Percentiles rank a stretch among this genome's conserved stretches.
Conservation (phyloP, 2,329 filamentous ascomycete species). For the Domatiomyces globalis region DNA sequence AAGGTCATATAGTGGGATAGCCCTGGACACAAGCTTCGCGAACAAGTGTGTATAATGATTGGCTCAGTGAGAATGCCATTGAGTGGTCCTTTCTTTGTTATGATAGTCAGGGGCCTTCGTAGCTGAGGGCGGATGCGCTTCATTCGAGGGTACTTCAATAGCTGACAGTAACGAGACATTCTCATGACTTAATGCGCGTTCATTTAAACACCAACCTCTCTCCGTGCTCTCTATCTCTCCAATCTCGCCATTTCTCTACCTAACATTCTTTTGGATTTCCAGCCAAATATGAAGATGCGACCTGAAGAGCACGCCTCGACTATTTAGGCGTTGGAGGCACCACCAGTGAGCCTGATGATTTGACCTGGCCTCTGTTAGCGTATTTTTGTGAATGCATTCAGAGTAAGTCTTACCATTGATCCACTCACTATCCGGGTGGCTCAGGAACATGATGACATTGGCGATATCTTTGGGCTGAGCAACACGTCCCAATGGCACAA, state of each 20-base stretch:
- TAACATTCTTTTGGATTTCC: background rate
- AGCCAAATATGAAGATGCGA: background rate
- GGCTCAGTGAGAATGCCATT: no score
- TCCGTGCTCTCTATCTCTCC: background rate
- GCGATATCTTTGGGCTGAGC: constrained; percentile 46
- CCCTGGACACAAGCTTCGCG: no score
- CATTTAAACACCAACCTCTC: background rate
- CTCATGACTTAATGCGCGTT: background rate
- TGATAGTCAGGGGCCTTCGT: no score
- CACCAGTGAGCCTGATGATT: constrained; percentile 16
- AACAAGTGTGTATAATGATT: no score
- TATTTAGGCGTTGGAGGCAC: constrained; percentile 12
- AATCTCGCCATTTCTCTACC: background rate
- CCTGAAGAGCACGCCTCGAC: background rate
- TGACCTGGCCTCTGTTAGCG: constrained; percentile 7
- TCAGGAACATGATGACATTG: constrained; percentile 42
- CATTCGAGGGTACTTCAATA: no score
- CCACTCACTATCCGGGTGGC: constrained; percentile 48
- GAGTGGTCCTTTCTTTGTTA: no score
- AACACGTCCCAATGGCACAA: constrained; percentile 47
- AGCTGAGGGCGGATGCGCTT: no score
- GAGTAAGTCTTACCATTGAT: constrained; percentile 42
- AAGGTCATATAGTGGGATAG: no score
- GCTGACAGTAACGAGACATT: background rate
- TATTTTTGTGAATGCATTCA: background rate